Percentiles rank a stretch among this genome's conserved stretches.
Evolutionary conservation across 768 basidiomycete genomes (phyloP).

Genomic region (Pleurotus ostreatus): DNA sequence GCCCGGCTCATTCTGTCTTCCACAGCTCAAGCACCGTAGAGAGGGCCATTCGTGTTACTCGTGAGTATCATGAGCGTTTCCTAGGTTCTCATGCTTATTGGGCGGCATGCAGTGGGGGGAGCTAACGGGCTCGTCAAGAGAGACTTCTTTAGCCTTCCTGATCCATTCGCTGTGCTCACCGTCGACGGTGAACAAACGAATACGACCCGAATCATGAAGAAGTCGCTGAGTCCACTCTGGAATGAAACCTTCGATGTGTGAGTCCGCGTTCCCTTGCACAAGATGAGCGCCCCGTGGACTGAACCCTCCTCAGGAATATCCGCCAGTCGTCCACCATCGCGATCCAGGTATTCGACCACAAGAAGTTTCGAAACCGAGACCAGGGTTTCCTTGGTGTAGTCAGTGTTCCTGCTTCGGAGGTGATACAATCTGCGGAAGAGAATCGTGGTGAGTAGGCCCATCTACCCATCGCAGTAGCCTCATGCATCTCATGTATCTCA

Average conservation of each 20-base stretch:
- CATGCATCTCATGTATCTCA: constrained; percentile 15
- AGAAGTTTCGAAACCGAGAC: constrained; percentile 83
- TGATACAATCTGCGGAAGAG: constrained; percentile 42
- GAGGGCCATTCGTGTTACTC: constrained; percentile 40
- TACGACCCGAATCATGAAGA: constrained; percentile 70
- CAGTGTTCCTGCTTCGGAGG: constrained; percentile 52
- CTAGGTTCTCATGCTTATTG: background rate
- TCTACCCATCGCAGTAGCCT: constrained; percentile 11
- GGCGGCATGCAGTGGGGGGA: constrained; percentile 2
- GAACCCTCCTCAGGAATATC: constrained; percentile 45
- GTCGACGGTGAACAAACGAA: constrained; percentile 82
- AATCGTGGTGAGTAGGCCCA: constrained; percentile 35
- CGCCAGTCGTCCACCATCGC: constrained; percentile 71
- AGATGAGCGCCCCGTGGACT: background rate
- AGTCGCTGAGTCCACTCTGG: constrained; percentile 72
- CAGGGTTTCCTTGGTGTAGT: constrained; percentile 70
- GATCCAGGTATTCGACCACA: constrained; percentile 89
- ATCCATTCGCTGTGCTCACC: constrained; percentile 86
- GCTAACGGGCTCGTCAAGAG: constrained; percentile 74
- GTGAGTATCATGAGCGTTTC: constrained; percentile 27
- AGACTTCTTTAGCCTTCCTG: constrained; percentile 76
- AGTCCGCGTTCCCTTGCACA: constrained; percentile 23
- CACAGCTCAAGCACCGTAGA: background rate
- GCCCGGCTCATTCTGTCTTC: background rate
- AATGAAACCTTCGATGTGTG: constrained; percentile 85